Evolutionary conservation across 768 basidiomycete genomes (phyloP), one percentile per base, ranked within the genome.

Genomic region (Postia placenta): DNA sequence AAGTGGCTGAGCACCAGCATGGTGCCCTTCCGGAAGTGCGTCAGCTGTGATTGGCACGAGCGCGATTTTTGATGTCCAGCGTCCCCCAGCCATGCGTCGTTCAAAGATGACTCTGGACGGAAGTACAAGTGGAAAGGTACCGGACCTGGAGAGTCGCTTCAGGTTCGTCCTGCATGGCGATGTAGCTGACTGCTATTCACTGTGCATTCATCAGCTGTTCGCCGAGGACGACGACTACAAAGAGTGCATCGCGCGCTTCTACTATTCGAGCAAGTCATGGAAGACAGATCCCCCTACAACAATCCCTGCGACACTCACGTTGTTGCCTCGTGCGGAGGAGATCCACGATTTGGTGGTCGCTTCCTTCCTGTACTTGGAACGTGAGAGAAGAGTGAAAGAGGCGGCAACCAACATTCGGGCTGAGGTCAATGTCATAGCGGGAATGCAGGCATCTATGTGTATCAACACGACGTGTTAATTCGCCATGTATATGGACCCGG

Each of bases 121-220:
- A 63, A 62, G 25, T 71, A 67, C 49, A 72, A 68, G 49, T 75
- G 73, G 74, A 72, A 70, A 42, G 71, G 69, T 7, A 66, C 66
- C 49, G 61, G 56, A 11, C 58, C 67, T 9, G 72, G 72, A 7
- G 45, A 63, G 20, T 37, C 61, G 11, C 59, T 73, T n/a, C 63
- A 69, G 61, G 72, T 68, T 42, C 20, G 63, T 33, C n/a, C 39
- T 24, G 3, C 4, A 52, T 45, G 6, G 5, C 9, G 9, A n/a
- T 5, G 14, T 33, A 26, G n/a, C 37, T n/a, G 11, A 14, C 15
- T 24, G 14, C 47, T 20, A 12, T 37, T 15, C 5, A 26, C 44
- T 20, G 14, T 22, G 17, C 42, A 40, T 23, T 37, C 24, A 12
- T 25, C 47, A 73, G 72, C 63, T 73, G 1, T 73, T 51, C 56